Evolutionary conservation across 2,329 filamentous ascomycete genomes (phyloP), one percentile per base, ranked within the genome.

Genomic region (Elsinoe australis): DNA sequence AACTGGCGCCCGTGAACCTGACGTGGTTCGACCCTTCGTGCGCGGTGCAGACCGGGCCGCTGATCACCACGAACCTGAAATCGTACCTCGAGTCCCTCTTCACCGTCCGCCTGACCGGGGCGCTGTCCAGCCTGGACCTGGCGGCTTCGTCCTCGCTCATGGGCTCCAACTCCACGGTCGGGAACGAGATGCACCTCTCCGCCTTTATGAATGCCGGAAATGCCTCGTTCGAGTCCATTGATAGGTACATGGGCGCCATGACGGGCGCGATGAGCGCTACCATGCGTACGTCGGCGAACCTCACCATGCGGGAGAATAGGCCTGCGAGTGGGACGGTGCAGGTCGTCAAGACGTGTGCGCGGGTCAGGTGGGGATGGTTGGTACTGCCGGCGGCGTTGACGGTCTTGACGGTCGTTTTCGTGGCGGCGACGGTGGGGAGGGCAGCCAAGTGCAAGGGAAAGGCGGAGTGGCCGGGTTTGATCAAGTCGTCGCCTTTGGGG

Each of bases 401-500:
- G 17, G 31, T 46, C 5, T 17, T 22, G 15, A 46, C 42, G 10
- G 29, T 35, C 17, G 31, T 7, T 8, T 46, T 46, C 21, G 18
- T 46, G 15, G 42, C 18, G 29, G 28, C 42, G 15, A 28, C 34
- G 12, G 34, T 46, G 12, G 28, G 17, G 18, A 14, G 19, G 42
- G 7, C 26, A 14, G n/a, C 29, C 6, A 3, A 17, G 19, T n/a
- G 29, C 9, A 9, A 15, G 42, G 22, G 34, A 29, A 5, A 46
- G 15, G 10, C 17, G 5, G 28, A 21, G 6, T 46, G 42, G 42
- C 42, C 42, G 14, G 42, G 42, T 5, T 15, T 46, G 6, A 14
- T 46, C 8, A 46, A 46, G 31, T 46, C 42, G n/a, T 46, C 42
- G 42, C 28, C 42, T 12, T 18, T 46, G 19, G 42, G 42, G 21